These are phyloP conservation scores for Termitomyces sp. DNA, from an alignment of 768 basidiomycete genomes.

Conservation along the genomic window DNA sequence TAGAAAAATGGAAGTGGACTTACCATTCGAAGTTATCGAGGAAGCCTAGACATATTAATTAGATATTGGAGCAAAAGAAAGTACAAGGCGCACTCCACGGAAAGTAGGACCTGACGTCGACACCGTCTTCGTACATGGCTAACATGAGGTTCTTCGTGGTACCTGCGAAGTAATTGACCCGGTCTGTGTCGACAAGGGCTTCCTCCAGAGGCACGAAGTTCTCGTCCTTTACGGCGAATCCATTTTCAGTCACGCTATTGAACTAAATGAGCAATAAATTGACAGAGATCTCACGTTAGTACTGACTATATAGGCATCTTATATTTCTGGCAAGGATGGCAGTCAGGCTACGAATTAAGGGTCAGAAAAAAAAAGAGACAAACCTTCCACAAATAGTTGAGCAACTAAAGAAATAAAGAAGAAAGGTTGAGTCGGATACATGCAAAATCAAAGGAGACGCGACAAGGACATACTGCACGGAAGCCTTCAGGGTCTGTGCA, in stretches of 20 bases:
- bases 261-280: conserved; percentile 1
- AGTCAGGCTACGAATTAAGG: not conserved
- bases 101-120: conserved; percentile 61
- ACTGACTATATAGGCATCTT: conserved; percentile 38
- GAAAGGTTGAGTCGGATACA: not conserved
- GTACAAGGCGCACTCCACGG: conserved; percentile 52
- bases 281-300: not conserved
- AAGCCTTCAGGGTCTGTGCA: conserved; percentile 60
- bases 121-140: conserved; percentile 60
- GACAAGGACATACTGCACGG: conserved; percentile 41
- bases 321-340: conserved; percentile 30
- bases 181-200: conserved; percentile 55
- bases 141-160: conserved; percentile 48
- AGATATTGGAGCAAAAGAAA: not conserved
- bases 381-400: conserved; percentile 72
- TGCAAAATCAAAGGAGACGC: not conserved
- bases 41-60: conserved; percentile 39
- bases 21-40: conserved; percentile 73
- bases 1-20: not conserved
- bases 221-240: conserved; percentile 68
- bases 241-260: conserved; percentile 67
- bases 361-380: not conserved
- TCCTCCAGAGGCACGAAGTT: conserved; percentile 47
- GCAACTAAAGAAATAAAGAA: conserved; percentile 33
- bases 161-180: conserved; percentile 65